Conservation (phyloP, 129 eudicot genomes). For the Artemisia annua region DNA sequence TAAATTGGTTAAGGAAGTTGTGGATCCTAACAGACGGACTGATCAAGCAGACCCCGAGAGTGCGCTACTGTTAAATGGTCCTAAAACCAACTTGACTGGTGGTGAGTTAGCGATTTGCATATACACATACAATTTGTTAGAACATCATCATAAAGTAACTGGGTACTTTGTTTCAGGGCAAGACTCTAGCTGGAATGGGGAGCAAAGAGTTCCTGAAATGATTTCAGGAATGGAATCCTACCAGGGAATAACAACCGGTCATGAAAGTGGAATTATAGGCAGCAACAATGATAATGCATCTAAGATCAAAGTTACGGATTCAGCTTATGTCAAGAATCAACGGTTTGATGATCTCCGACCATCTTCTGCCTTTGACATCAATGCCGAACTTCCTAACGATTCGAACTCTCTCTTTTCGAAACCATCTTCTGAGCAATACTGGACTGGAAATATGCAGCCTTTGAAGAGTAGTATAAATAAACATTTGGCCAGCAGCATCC, state of each 20-base stretch:
- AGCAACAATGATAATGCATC: conserved; percentile 34
- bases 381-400: conserved; percentile 40
- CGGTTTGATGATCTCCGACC: conserved; percentile 33
- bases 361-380: conserved; percentile 33
- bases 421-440: conserved; percentile 49
- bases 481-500: conserved; percentile 40
- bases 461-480: conserved; percentile 30
- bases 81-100: conserved; percentile 7
- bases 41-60: conserved; percentile 24
- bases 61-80: conserved; percentile 15
- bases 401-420: conserved; percentile 38
- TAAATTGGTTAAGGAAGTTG: conserved; percentile 35
- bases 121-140: background rate
- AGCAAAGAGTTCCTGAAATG: background rate
- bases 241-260: too few relatives aligned
- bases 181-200: conserved; percentile 14
- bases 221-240: too few relatives aligned
- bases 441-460: conserved; percentile 38
- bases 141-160: background rate
- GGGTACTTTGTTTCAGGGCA: conserved; percentile 38
- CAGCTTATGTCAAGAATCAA: conserved; percentile 31
- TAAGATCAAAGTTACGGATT: conserved; percentile 35
- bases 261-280: background rate
- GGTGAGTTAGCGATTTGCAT: conserved; percentile 35
- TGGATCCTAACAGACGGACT: conserved; percentile 13